phyloP scores from a whole-genome alignment of 768 basidiomycete genomes.

The Panellus pusillus region DNA sequence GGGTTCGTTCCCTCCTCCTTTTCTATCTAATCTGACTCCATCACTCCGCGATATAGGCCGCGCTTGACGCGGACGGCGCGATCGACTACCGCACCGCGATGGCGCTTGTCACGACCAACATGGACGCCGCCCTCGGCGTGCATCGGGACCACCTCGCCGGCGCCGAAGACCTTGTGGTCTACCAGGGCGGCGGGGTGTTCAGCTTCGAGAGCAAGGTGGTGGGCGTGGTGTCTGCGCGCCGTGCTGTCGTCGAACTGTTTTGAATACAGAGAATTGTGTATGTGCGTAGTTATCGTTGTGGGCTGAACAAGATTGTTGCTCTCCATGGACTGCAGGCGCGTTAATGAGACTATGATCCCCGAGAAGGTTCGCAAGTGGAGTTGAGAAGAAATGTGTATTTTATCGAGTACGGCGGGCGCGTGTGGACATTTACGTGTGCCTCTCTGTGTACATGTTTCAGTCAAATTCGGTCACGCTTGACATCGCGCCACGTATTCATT shows the following conservation, averaged over 20 bases:
- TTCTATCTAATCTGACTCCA: neutral
- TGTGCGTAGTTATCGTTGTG: no score
- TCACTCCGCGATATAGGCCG: constrained; percentile 25
- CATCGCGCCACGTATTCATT: no score
- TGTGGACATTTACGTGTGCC: no score
- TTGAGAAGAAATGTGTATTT: no score
- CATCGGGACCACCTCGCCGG: no score
- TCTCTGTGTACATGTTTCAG: no score
- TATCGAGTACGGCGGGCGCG: no score
- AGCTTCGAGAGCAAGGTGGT: constrained; percentile 46
- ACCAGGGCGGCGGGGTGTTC: constrained; percentile 39
- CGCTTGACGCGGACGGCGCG: constrained; percentile 37
- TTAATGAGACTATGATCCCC: no score
- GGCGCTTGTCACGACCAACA: constrained; percentile 40
- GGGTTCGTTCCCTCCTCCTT: constrained; percentile 37
- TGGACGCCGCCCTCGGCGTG: constrained; percentile 44
- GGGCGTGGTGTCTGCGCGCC: constrained; percentile 38
- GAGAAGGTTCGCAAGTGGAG: no score
- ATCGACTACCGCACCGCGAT: constrained; percentile 40
- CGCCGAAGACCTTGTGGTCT: constrained; percentile 39
- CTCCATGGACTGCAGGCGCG: no score
- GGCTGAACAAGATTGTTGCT: no score
- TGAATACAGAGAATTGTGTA: constrained; percentile 2
- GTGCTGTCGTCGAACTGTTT: constrained; percentile 36
- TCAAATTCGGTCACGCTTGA: no score